Conservation (phyloP, 768 basidiomycete genomes). For the Panaeolus cyanescens region DNA sequence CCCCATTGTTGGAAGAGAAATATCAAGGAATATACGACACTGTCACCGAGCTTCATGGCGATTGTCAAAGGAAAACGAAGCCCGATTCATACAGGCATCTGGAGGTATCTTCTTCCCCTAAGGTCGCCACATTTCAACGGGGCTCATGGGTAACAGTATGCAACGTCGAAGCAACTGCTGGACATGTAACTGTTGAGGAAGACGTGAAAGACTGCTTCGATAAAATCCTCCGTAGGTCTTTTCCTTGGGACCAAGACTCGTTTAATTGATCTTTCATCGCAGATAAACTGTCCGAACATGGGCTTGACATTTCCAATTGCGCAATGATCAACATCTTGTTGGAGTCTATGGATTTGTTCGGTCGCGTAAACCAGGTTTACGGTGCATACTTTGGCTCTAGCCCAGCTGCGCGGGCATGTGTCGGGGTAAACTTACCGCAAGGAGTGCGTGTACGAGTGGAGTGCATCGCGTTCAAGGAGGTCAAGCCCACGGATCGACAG, state of each 20-base stretch:
- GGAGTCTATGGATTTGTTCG: slow-evolving; percentile 80
- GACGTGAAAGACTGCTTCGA: slow-evolving; percentile 75
- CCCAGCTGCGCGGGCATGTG: slow-evolving; percentile 94
- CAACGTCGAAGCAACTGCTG: slow-evolving; percentile 45
- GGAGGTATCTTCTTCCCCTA: slow-evolving; percentile 3
- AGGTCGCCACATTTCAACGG: slow-evolving; percentile 23
- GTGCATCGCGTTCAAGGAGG: slow-evolving; percentile 70
- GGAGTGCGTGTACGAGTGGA: slow-evolving; percentile 69
- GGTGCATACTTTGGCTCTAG: slow-evolving; percentile 83
- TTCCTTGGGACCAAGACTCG: background rate
- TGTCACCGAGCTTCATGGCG: background rate
- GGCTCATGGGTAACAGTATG: slow-evolving; percentile 74
- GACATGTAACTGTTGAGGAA: slow-evolving; percentile 56
- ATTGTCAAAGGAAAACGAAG: background rate
- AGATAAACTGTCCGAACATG: slow-evolving; percentile 56
- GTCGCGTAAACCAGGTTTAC: slow-evolving; percentile 77
- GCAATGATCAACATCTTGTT: slow-evolving; percentile 83
- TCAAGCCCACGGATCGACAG: slow-evolving; percentile 46
- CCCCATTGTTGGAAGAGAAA: slow-evolving; percentile 53
- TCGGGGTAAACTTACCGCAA: slow-evolving; percentile 71
- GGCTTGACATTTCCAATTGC: slow-evolving; percentile 58
- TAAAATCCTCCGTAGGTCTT: slow-evolving; percentile 55
- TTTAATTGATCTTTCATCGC: slow-evolving; percentile 5
- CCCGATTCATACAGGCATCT: slow-evolving; percentile 4
- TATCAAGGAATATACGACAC: slow-evolving; percentile 30